Conservation (phyloP, 768 basidiomycete genomes). For the Pleurotus cornucopiae region DNA sequence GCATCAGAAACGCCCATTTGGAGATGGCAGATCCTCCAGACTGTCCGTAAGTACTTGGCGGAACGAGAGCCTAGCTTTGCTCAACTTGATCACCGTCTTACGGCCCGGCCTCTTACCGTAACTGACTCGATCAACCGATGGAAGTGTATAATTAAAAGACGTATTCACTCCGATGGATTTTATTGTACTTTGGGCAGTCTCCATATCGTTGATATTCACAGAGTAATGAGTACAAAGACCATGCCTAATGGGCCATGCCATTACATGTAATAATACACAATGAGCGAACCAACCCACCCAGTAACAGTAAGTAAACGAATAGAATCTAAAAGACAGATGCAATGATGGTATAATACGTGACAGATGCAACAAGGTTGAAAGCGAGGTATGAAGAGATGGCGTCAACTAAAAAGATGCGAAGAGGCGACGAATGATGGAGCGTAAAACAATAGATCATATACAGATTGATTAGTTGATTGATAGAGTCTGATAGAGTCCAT, state of each 20-base stretch:
- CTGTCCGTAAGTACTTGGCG: too few species aligned
- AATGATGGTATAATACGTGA: constrained; percentile 7
- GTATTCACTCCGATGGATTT: too few species aligned
- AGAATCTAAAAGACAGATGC: neutral
- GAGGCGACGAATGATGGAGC: neutral
- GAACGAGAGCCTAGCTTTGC: too few species aligned
- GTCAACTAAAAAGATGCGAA: neutral
- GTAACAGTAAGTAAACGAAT: neutral
- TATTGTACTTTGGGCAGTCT: too few species aligned
- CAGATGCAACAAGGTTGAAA: constrained; percentile 4
- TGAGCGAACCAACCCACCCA: neutral
- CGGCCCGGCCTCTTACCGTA: too few species aligned
- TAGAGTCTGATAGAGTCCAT: neutral
- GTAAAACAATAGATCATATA: neutral
- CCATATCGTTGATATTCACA: too few species aligned
- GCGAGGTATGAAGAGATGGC: neutral
- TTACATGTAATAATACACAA: neutral
- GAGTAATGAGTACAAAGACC: neutral
- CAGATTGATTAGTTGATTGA: constrained; percentile 2
- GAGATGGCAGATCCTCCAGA: too few species aligned
- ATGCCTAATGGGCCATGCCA: neutral
- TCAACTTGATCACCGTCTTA: too few species aligned
- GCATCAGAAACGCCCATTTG: too few species aligned
- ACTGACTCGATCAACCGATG: too few species aligned
- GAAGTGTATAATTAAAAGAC: too few species aligned